These are phyloP conservation scores for Phytophthora pini DNA, from an alignment of 352 stramenopile species.

Conservation along the genomic window DNA sequence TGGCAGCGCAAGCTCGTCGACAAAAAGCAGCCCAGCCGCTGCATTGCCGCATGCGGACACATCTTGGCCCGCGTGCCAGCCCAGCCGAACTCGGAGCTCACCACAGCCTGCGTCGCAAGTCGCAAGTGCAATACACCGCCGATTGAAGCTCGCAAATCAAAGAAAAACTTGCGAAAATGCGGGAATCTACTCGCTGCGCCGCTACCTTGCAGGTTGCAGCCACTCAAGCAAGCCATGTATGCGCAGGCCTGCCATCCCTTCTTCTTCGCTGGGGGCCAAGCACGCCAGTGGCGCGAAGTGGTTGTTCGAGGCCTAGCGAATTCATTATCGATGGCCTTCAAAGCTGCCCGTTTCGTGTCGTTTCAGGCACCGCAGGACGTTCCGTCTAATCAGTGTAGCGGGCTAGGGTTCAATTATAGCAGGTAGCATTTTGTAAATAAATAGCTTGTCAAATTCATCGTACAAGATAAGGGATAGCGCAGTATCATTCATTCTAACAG, in stretches of 20 bases:
- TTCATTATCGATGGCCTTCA: not conserved
- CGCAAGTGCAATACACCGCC: slow-evolving; percentile 30
- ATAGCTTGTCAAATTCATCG: not conserved
- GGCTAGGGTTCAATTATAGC: slow-evolving; percentile 13
- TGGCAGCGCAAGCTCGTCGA: not conserved
- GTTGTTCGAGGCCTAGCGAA: slow-evolving; percentile 9
- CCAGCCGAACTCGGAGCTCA: slow-evolving; percentile 4
- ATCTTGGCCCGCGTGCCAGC: slow-evolving; percentile 22
- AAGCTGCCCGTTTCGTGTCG: slow-evolving; percentile 12
- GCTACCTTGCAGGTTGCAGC: not conserved
- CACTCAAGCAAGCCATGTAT: slow-evolving; percentile 3
- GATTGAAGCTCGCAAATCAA: slow-evolving; percentile 24
- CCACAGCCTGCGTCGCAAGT: slow-evolving; percentile 9
- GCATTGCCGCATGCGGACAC: slow-evolving; percentile 8
- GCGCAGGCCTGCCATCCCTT: not conserved
- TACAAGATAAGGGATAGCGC: not conserved
- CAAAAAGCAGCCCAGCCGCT: not conserved
- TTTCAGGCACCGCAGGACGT: not conserved
- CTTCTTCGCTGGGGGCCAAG: not conserved
- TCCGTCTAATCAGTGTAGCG: slow-evolving; percentile 5
- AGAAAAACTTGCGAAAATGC: slow-evolving; percentile 15
- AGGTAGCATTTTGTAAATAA: slow-evolving; percentile 2
- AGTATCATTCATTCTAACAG: slow-evolving; percentile 2
- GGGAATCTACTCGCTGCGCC: slow-evolving; percentile 1
- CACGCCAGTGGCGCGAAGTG: slow-evolving; percentile 1